A percentile compares a stretch with the other conserved stretches of the same genome.
phyloP scores from a whole-genome alignment of 257 asterid species.

The Solanum rostratum region DNA sequence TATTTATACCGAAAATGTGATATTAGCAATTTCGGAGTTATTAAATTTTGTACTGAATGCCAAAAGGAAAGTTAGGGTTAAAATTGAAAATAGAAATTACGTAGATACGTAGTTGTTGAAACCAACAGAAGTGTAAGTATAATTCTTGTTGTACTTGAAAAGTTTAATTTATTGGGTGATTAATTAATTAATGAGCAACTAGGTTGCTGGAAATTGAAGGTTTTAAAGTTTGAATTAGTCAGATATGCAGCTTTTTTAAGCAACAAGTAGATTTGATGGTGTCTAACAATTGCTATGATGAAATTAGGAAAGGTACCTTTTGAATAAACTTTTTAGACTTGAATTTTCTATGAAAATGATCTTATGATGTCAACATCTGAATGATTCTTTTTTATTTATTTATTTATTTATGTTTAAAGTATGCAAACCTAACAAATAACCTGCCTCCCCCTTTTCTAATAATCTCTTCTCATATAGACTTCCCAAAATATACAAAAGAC shows the following conservation, averaged over 20 bases:
- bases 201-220: constrained; percentile 8
- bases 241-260: constrained; percentile 1
- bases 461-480: constrained; percentile 27
- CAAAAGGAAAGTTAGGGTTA: background rate
- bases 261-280: background rate
- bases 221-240: constrained; percentile 30
- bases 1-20: background rate
- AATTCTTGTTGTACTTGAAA: background rate
- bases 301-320: constrained; percentile 12
- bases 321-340: background rate
- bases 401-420: constrained; percentile 1
- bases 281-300: background rate
- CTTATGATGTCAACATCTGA: constrained; percentile 23
- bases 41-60: background rate
- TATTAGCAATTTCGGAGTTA: background rate
- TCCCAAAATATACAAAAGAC: constrained; percentile 5
- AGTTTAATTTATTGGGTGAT: background rate
- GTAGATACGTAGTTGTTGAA: background rate
- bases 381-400: constrained; percentile 17
- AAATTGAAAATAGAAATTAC: background rate
- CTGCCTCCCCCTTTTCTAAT: constrained; percentile 45
- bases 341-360: background rate
- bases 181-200: background rate
- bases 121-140: background rate
- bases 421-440: constrained; percentile 41